phyloP scores from a whole-genome alignment of 106 monocot genomes.

The Triglochin maritima region DNA sequence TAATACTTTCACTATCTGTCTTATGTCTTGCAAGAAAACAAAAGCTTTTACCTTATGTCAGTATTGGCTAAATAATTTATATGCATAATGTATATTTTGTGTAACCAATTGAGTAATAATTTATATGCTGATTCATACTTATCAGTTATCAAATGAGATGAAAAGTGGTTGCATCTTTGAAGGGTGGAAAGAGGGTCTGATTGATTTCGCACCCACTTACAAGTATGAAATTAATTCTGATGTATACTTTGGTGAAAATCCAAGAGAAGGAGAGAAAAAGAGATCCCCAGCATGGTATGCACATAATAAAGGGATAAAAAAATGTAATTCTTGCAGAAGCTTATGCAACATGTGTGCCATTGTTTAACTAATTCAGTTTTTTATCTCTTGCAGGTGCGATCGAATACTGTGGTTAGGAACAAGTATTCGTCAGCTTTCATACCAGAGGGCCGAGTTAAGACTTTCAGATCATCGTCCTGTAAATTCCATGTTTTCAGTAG shows the following conservation, averaged over 20 bases:
- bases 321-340: background rate
- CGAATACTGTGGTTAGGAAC: conserved; percentile 66
- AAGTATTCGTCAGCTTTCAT: conserved; percentile 48
- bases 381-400: conserved; percentile 44
- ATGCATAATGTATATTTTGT: too few relatives aligned
- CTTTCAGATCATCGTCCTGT: conserved; percentile 73
- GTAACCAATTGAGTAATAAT: too few relatives aligned
- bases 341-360: background rate
- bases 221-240: conserved; percentile 46
- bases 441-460: conserved; percentile 34
- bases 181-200: conserved; percentile 62
- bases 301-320: background rate
- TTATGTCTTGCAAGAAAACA: too few relatives aligned
- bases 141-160: conserved; percentile 46
- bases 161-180: conserved; percentile 45
- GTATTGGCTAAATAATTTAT: too few relatives aligned
- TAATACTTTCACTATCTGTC: conserved; percentile 6
- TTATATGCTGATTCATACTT: background rate
- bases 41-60: too few relatives aligned
- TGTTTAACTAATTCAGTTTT: background rate
- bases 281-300: conserved; percentile 71
- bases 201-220: conserved; percentile 67
- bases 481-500: conserved; percentile 37
- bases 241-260: conserved; percentile 41
- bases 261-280: conserved; percentile 45